Evolutionary conservation across 2,329 filamentous ascomycete species (phyloP).

Genomic region (Verticillium nonalfalfae): DNA sequence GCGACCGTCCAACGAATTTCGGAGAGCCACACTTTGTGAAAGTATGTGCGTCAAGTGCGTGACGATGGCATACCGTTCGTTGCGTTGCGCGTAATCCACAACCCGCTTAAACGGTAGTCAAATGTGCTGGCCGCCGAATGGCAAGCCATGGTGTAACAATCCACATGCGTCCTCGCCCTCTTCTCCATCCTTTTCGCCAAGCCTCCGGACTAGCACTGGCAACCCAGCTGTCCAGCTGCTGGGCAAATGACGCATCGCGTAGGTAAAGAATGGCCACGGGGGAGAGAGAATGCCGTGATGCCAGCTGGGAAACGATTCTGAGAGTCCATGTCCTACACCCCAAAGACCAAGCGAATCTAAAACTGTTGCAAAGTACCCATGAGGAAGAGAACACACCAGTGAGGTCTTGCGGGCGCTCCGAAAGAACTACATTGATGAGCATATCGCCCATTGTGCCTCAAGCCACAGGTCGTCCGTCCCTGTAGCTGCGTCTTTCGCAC

Average conservation of each 20-base stretch:
- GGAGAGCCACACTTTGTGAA: neutral
- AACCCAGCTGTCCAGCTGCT: neutral
- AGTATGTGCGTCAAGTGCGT: neutral
- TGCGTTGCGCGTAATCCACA: neutral
- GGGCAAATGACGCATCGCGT: neutral
- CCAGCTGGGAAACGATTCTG: neutral
- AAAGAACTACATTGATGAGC: neutral
- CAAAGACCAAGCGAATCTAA: neutral
- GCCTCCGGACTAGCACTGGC: neutral
- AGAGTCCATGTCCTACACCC: neutral
- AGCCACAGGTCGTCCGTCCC: neutral
- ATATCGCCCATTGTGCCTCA: neutral
- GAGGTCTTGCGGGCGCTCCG: neutral
- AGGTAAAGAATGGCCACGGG: neutral
- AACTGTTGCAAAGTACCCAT: neutral
- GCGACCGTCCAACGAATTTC: neutral
- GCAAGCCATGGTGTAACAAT: neutral
- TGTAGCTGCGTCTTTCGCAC: too few species aligned
- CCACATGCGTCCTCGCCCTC: neutral
- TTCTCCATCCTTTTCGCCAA: neutral
- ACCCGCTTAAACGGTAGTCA: neutral
- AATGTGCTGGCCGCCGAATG: neutral
- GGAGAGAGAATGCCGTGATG: neutral
- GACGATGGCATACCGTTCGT: neutral
- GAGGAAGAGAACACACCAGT: neutral